A percentile compares a stretch with the other conserved stretches of the same genome.
phyloP scores from a whole-genome alignment of 441 rosid genomes.

The Croton laevigatus region DNA sequence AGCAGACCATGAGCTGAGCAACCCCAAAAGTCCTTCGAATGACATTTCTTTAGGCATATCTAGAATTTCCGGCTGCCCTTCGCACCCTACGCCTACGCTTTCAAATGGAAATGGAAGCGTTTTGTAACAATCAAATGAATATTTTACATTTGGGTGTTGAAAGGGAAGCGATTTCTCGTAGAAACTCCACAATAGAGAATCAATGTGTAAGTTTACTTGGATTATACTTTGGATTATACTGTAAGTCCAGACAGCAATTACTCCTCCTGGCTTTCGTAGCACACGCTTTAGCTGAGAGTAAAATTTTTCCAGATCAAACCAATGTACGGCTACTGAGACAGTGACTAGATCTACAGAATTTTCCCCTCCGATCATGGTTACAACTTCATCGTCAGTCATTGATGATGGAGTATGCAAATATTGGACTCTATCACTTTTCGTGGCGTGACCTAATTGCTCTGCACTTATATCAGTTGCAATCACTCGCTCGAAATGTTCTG shows the following conservation, averaged over 20 bases:
- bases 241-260: conserved; percentile 38
- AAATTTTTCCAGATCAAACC: conserved; percentile 37
- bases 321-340: conserved; percentile 29
- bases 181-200: conserved; percentile 16
- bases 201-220: conserved; percentile 25
- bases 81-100: conserved; percentile 33
- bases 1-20: conserved; percentile 23
- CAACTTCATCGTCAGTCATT: conserved; percentile 28
- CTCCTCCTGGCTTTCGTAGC: conserved; percentile 35
- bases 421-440: conserved; percentile 22
- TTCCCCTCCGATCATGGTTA: conserved; percentile 31
- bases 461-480: conserved; percentile 35
- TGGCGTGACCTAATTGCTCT: conserved; percentile 26
- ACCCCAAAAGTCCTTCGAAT: conserved; percentile 23
- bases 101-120: conserved; percentile 41
- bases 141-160: conserved; percentile 16
- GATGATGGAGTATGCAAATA: conserved; percentile 29
- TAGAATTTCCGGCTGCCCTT: conserved; percentile 31
- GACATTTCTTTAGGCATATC: conserved; percentile 31
- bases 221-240: conserved; percentile 10
- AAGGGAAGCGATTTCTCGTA: conserved; percentile 17
- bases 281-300: conserved; percentile 28
- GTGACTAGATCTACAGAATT: conserved; percentile 30
- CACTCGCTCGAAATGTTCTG: conserved; percentile 34
- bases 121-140: conserved; percentile 27